Conservation (phyloP, 768 basidiomycete species). For the Amanita exitialis region DNA sequence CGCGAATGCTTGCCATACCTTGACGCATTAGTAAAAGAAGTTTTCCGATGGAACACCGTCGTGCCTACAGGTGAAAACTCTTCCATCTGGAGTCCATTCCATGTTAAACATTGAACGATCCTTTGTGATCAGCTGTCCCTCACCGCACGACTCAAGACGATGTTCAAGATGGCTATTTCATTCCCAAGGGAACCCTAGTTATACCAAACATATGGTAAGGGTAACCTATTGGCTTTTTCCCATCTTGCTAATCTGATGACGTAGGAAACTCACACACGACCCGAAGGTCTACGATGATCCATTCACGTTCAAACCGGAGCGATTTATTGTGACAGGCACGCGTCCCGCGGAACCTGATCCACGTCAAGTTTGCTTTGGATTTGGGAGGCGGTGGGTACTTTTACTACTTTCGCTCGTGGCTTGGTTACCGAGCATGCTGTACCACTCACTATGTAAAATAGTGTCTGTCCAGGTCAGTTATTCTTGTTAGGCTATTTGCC, state of each 20-base stretch:
- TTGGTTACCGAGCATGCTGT: constrained; percentile 1
- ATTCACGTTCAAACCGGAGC: constrained; percentile 46
- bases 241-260: constrained; percentile 5
- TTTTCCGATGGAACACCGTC: constrained; percentile 40
- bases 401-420: constrained; percentile 1
- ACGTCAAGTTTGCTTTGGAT: constrained; percentile 56
- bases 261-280: constrained; percentile 45
- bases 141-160: constrained; percentile 54
- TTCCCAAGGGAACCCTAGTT: constrained; percentile 47
- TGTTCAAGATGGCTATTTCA: constrained; percentile 49
- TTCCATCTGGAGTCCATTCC: not conserved
- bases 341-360: constrained; percentile 43
- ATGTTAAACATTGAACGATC: constrained; percentile 8
- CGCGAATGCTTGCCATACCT: constrained; percentile 48
- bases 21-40: constrained; percentile 51
- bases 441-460: constrained; percentile 12
- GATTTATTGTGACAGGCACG: constrained; percentile 38
- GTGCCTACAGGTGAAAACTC: constrained; percentile 27
- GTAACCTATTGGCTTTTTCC: not conserved
- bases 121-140: constrained; percentile 28
- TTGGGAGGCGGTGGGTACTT: constrained; percentile 47
- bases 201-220: constrained; percentile 41
- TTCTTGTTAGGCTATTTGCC: constrained; percentile 1
- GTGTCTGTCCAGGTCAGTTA: constrained; percentile 37
- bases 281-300: constrained; percentile 43